phyloP scores from a whole-genome alignment of 1,284 basidiomycete genomes.

The Heterobasidion parviporum region DNA sequence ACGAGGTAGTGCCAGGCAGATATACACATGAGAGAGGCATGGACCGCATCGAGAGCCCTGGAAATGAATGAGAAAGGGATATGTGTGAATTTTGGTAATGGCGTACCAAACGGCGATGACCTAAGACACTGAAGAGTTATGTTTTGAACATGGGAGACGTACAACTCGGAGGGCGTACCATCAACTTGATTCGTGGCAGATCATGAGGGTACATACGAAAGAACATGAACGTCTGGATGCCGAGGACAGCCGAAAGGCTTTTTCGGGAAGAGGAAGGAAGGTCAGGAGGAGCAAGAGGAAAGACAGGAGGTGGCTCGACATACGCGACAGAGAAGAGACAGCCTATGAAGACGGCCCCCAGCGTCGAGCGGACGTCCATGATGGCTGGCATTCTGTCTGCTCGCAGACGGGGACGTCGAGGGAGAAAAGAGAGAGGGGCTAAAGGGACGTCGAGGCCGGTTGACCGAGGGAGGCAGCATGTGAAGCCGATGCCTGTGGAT shows the following conservation, averaged over 20 bases:
- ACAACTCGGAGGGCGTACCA: constrained; percentile 8
- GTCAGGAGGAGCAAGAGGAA: background rate
- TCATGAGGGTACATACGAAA: constrained; percentile 14
- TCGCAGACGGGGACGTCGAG: background rate
- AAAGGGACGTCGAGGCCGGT: too few species aligned
- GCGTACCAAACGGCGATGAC: constrained; percentile 5
- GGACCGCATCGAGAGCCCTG: constrained; percentile 26
- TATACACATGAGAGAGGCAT: constrained; percentile 28
- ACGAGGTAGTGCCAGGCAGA: constrained; percentile 33
- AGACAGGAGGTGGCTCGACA: background rate
- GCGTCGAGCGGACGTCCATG: background rate
- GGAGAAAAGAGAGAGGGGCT: background rate
- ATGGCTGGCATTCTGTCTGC: constrained; percentile 7
- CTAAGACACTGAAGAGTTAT: background rate
- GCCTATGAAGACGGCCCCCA: constrained; percentile 9
- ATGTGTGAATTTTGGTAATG: background rate
- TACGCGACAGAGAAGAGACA: constrained; percentile 9
- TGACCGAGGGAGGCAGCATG: too few species aligned
- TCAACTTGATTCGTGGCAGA: constrained; percentile 8
- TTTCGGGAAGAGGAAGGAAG: background rate
- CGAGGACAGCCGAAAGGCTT: constrained; percentile 16
- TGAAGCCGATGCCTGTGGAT: too few species aligned
- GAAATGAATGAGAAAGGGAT: background rate
- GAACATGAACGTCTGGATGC: constrained; percentile 15
- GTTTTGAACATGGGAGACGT: background rate